Conservation (phyloP, 495 filamentous ascomycete species). For the Hypoxylon rickii region DNA sequence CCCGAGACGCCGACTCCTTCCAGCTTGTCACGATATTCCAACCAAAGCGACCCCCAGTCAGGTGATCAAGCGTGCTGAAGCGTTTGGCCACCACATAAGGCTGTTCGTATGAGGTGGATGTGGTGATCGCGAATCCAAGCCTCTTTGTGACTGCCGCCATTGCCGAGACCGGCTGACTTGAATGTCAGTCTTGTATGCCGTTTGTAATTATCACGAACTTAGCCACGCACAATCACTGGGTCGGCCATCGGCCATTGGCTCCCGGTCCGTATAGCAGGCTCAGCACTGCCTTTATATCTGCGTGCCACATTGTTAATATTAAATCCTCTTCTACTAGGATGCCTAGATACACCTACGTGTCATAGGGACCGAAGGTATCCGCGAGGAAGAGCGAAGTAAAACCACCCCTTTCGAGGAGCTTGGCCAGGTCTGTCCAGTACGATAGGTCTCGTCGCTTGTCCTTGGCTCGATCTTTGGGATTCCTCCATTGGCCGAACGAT, state of each 20-base stretch:
- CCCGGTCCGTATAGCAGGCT: background rate
- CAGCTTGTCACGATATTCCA: slow-evolving; percentile 61
- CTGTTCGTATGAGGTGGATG: slow-evolving; percentile 52
- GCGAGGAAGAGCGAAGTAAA: background rate
- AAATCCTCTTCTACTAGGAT: background rate
- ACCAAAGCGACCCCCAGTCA: slow-evolving; percentile 56
- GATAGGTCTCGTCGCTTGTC: background rate
- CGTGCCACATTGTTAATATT: background rate
- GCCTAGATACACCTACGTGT: background rate
- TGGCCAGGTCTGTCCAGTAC: background rate
- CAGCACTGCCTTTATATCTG: background rate
- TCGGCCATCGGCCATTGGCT: background rate
- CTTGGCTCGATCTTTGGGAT: background rate
- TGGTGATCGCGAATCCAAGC: slow-evolving; percentile 52
- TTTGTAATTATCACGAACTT: background rate
- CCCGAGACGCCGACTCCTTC: slow-evolving; percentile 47
- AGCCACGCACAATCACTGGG: background rate
- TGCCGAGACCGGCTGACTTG: slow-evolving; percentile 37
- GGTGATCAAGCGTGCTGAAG: slow-evolving; percentile 58
- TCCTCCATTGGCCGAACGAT: background rate
- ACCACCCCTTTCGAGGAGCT: background rate
- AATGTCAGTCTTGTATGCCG: background rate
- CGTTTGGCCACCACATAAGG: slow-evolving; percentile 55
- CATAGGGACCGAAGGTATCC: background rate
- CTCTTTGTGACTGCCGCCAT: slow-evolving; percentile 57